These are phyloP conservation scores for Phoenix dactylifera DNA, from an alignment of 176 grass and related monocot genomes.

Conservation along the genomic window DNA sequence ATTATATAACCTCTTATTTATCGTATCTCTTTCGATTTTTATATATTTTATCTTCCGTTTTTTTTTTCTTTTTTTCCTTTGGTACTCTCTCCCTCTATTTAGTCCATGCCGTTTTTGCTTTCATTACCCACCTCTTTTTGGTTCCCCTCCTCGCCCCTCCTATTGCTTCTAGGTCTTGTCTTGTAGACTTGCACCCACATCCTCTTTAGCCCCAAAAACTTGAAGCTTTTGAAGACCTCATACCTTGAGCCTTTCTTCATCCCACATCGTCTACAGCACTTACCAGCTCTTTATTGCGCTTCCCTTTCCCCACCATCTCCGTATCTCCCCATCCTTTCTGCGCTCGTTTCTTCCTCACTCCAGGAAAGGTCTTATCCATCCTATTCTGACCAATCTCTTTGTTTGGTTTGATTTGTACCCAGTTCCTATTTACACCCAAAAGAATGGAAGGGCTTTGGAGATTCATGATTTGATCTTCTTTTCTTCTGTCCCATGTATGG, in stretches of 20 bases:
- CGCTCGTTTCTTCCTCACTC: not conserved
- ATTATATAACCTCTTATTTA: no score
- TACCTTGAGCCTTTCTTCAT: not conserved
- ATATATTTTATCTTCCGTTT: no score
- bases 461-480: not conserved
- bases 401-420: not conserved
- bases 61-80: no score
- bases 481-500: not conserved
- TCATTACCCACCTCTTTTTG: no score
- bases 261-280: slow-evolving; percentile 12
- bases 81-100: no score
- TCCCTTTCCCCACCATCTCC: not conserved
- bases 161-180: no score
- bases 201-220: no score
- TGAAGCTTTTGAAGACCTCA: no score
- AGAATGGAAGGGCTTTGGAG: not conserved
- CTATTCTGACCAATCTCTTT: not conserved
- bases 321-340: not conserved
- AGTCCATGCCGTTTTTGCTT: no score
- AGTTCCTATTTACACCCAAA: not conserved
- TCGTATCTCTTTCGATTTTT: no score
- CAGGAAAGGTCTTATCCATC: not conserved
- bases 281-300: slow-evolving; percentile 23
- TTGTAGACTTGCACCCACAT: no score
- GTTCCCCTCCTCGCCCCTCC: no score